Base-by-base conservation (phyloP, 2,329 filamentous ascomycete species). In the Nothophoma quercina region DNA sequence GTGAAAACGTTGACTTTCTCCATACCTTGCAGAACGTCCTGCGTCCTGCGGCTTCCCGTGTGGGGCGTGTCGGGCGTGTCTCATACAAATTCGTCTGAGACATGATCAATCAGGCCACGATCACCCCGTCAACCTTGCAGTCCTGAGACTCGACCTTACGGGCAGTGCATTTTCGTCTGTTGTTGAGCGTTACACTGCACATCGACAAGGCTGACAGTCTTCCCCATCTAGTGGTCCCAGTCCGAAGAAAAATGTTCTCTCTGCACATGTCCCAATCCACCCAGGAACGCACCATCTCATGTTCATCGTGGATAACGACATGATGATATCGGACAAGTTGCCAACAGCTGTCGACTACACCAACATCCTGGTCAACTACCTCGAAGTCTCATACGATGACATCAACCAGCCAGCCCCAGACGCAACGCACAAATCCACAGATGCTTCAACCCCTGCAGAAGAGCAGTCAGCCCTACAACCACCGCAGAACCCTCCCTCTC, bases 311-410 rank as follows among this genome's bases (percentile, higher is more conserved):
- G 93, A 98, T 76, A 90, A 90, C 52, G 88, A 93, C 68, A 96
- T 97, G 91, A 85, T 88, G 71, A 95, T 92, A 12, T 95, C 91
- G 13, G 87, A 90, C 55, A 86, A 89, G 59, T 81, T 97, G 48
- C 93, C 95, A 12, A 98, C 95, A 0, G 96, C 95, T 1, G 95
- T 99, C 52, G 95, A 99, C 74, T 97, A 96, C 73, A 96, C 92
- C 60, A 98, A 98, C 78, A 96, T 96, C 71, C 82, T 99, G 15
- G 93, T 99, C 76, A 99, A 99, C 77, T 99, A 98, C 73, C 91
- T 99, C 69, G 95, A 99, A 78, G 90, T 98, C 57, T 90, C 84
- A 65, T 86, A 90, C 28, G 88, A 92, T 49, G 88, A 93, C 67
- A 76, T 87, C 23, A 79, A 53, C 28, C 50, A 52, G 50, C 50